Base-by-base conservation (phyloP, 2,329 filamentous ascomycete species). In the Xylaria sp. region DNA sequence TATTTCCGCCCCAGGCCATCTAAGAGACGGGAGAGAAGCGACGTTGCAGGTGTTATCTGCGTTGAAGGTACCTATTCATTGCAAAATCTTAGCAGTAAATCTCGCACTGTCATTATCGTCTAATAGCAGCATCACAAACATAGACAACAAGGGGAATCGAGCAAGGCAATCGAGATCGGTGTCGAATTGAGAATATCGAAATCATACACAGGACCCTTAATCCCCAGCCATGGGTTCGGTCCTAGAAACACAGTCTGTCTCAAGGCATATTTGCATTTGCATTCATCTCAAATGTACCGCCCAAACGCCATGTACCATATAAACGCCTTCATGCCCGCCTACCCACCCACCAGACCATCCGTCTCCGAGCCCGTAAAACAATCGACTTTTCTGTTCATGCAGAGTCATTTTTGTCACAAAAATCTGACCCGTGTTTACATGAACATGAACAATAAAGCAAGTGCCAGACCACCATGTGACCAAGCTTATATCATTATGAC, bases 361-460 rank as follows among this genome's bases (percentile, higher is more conserved):
- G 6, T 32, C 21, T 23, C 63, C 54, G 12, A 21, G n/a, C 42
- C 21, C 9, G 6, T n/a, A 16, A 62, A 61, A 44, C 32, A 50
- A 48, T 57, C 59, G 23, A 29, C 12, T 69, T 66, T 67, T 47
- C 9, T 18, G 60, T 44, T 71, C 65, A 47, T 72, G 71, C 62
- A 72, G 65, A 68, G 53, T 55, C 66, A 53, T 68, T 59, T 54
- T 44, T 37, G 35, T 37, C 12, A n/a, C 4, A 5, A 32, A 32
- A 5, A 35, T 47, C 55, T 6, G 5, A 25, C 44, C 32, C 67
- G 27, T 42, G 8, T 63, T 35, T 32, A 32, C 25, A 35, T 40
- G 37, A 62, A 68, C 37, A 59, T 57, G 16, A 55, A 61, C 50
- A 27, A 59, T 2, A 29, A 58, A 63, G 27, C 13, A 58, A 62